Evolutionary conservation across 1,139 yeast species (phyloP).

Genomic region (Schizosaccharomyces versatilis): DNA sequence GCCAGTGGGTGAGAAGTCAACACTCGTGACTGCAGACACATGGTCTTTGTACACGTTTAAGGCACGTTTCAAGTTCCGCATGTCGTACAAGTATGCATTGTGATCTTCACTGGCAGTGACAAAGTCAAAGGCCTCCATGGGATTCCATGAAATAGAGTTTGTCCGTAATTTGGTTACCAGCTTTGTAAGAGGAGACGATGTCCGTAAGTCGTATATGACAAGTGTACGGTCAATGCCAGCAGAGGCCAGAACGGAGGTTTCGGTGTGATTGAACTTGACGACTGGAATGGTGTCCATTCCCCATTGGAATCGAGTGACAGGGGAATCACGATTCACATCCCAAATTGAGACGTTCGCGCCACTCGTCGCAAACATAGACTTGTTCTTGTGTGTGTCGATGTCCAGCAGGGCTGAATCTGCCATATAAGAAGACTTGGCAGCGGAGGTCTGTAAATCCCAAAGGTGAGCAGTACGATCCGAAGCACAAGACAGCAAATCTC

Average conservation of each 20-base stretch:
- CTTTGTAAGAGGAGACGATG: conserved; percentile 83
- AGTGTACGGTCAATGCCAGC: conserved; percentile 84
- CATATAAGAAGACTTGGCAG: conserved; percentile 41
- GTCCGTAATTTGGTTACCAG: conserved; percentile 58
- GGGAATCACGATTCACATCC: conserved; percentile 64
- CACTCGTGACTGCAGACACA: conserved; percentile 84
- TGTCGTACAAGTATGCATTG: conserved; percentile 83
- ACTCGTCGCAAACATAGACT: conserved; percentile 66
- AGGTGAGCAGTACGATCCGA: conserved; percentile 73
- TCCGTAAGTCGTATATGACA: conserved; percentile 73
- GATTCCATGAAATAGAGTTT: conserved; percentile 84
- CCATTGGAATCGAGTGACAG: conserved; percentile 67
- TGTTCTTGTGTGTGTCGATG: conserved; percentile 63
- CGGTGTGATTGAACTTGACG: conserved; percentile 75
- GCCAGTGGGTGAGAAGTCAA: conserved; percentile 92
- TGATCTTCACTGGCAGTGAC: conserved; percentile 90
- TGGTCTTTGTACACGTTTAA: conserved; percentile 81
- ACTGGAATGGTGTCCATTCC: conserved; percentile 77
- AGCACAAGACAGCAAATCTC: conserved; percentile 60
- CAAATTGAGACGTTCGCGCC: conserved; percentile 76
- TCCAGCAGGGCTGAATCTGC: conserved; percentile 75
- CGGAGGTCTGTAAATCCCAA: conserved; percentile 34
- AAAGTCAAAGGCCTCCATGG: conserved; percentile 88
- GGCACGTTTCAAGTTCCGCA: conserved; percentile 69
- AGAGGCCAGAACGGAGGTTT: conserved; percentile 70